phyloP scores from a whole-genome alignment of 2,329 filamentous ascomycete genomes.

The Hypoxylon sp. region DNA sequence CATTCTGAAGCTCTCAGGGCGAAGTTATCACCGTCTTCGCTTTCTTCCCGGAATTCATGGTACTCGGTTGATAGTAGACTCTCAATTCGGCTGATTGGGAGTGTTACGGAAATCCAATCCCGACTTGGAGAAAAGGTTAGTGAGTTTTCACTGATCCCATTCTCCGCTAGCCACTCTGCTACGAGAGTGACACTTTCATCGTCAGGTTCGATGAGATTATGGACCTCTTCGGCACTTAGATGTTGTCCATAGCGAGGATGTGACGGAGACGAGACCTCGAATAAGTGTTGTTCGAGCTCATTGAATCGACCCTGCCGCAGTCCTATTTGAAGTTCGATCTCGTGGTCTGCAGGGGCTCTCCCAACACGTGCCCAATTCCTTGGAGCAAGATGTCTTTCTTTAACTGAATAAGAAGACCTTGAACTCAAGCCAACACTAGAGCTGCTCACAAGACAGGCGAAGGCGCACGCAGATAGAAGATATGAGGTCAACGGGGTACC shows the following conservation, averaged over 20 bases:
- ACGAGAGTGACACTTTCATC: neutral
- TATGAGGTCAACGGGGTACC: neutral
- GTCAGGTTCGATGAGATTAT: neutral
- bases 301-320: conserved; percentile 1
- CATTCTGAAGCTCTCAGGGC: conserved; percentile 6
- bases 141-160: neutral
- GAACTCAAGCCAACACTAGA: neutral
- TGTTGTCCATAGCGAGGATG: conserved; percentile 9
- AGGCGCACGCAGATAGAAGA: neutral
- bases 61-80: conserved; percentile 6
- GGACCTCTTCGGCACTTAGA: conserved; percentile 4
- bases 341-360: conserved; percentile 11
- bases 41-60: neutral
- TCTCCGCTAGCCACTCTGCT: neutral
- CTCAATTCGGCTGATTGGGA: neutral
- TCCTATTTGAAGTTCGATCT: conserved; percentile 12
- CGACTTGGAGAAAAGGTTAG: conserved; percentile 3
- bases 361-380: conserved; percentile 4
- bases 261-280: conserved; percentile 9
- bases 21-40: neutral
- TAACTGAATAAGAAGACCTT: conserved; percentile 8
- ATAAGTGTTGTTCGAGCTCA: conserved; percentile 12
- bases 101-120: conserved; percentile 9
- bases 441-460: neutral
- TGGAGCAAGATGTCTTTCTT: conserved; percentile 13